Evolutionary conservation across 164 flowering plant genomes (phyloP).

Genomic region (Berberis thunbergii): DNA sequence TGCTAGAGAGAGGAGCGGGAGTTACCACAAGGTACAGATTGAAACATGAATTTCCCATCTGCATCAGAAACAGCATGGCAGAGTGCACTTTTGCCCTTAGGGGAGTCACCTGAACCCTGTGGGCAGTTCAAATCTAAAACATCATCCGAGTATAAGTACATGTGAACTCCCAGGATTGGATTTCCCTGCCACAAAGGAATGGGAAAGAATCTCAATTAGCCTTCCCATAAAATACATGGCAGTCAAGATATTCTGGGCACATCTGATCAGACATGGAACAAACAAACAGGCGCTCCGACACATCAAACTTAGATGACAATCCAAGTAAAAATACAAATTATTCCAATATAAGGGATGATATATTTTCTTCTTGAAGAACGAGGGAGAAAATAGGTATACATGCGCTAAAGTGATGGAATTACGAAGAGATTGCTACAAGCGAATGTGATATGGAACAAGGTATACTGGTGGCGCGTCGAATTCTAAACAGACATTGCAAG

Average conservation of each 20-base stretch:
- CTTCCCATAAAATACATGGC: not conserved
- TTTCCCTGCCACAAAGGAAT: constrained; percentile 57
- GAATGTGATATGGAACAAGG: too few species aligned
- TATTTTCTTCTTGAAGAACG: too few species aligned
- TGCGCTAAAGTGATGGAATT: not conserved
- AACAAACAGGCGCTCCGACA: too few species aligned
- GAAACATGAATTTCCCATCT: constrained; percentile 73
- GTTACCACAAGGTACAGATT: constrained; percentile 86
- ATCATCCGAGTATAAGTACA: constrained; percentile 79
- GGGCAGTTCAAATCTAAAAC: constrained; percentile 70
- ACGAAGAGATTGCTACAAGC: too few species aligned
- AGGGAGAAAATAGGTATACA: not conserved
- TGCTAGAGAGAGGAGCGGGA: not conserved
- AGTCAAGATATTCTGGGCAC: not conserved
- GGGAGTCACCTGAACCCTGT: constrained; percentile 59
- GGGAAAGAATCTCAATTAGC: constrained; percentile 1
- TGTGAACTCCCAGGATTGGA: constrained; percentile 91
- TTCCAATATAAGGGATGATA: too few species aligned
- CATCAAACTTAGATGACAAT: too few species aligned
- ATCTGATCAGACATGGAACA: too few species aligned
- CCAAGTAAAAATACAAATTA: too few species aligned
- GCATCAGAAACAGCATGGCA: constrained; percentile 92
- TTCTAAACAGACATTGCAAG: too few species aligned
- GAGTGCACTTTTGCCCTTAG: constrained; percentile 51
- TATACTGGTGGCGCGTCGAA: too few species aligned